Evolutionary conservation across 139 green algal genomes (phyloP), one percentile per base, ranked within the genome.

Genomic region (Auxenochlorella pyrenoidosa): DNA sequence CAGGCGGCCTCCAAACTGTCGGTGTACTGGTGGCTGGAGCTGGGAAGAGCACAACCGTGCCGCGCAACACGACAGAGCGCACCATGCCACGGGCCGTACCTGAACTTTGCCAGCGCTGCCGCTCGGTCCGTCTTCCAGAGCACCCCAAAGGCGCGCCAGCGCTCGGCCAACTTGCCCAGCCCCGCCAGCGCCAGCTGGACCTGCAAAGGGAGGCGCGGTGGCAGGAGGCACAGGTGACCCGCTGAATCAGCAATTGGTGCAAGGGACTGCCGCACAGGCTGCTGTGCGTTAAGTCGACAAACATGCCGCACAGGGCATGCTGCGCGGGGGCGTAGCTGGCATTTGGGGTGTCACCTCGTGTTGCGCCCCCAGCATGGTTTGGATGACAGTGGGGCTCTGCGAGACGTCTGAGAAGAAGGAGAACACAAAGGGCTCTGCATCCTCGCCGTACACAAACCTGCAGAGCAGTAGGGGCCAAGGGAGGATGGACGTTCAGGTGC

Each of bases 91-190:
- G 44, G 12, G 6, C 13, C 59, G 12, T 28, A 90, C 88, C 93
- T 95, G 87, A 98, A 96, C 88, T 98, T 97, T 81, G 97, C 96
- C 58, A 98, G 75, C 54, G 96, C 87, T 36, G 84, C 88, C 34
- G 68, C 88, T 68, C 95, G 94, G 88, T 98, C 96, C 19, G 90
- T 87, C 92, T 98, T 98, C 96, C 96, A 98, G 63, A 98, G 88
- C 84, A 86, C 44, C 85, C 94, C 88, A 83, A 96, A 93, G 10
- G 89, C 84, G 60, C 91, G 90, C 96, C 96, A 98, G 82, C 88
- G 90, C 66, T 98, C 95, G 2, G 95, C 84, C 77, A 95, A 95
- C 60, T 70, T 78, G 43, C 38, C 63, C 30, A 84, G 41, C 13
- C 51, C 72, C 10, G 54, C n/a, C 4, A 51, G 18, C 3, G 65